phyloP scores from a whole-genome alignment of 768 basidiomycete genomes.

The Russula brevipes region DNA sequence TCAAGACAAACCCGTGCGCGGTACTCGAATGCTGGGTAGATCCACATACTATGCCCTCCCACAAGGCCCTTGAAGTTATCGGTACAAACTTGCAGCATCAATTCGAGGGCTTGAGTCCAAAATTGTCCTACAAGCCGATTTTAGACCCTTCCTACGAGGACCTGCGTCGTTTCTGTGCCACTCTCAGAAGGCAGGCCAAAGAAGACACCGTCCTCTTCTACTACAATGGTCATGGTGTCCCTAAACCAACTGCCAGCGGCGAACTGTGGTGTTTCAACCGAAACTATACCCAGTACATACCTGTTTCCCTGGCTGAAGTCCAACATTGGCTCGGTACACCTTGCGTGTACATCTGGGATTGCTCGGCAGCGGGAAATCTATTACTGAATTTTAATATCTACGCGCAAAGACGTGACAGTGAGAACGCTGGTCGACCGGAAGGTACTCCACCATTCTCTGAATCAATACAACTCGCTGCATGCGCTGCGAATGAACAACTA shows the following conservation, averaged over 20 bases:
- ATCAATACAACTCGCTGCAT: conserved; percentile 93
- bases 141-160: conserved; percentile 95
- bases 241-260: conserved; percentile 90
- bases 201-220: conserved; percentile 94
- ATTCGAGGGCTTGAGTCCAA: conserved; percentile 91
- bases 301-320: conserved; percentile 88
- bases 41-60: conserved; percentile 84
- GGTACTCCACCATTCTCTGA: conserved; percentile 69
- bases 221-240: conserved; percentile 98
- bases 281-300: conserved; percentile 97
- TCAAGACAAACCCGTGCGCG: conserved; percentile 96
- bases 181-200: conserved; percentile 80
- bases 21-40: conserved; percentile 97
- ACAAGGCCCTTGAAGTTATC: conserved; percentile 91
- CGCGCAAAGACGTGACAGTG: conserved; percentile 69
- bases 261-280: conserved; percentile 99
- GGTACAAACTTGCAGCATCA: conserved; percentile 91
- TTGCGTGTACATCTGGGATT: conserved; percentile 98
- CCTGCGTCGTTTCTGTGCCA: conserved; percentile 78
- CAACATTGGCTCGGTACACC: conserved; percentile 93
- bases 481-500: conserved; percentile 82
- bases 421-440: conserved; percentile 55
- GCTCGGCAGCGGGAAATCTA: conserved; percentile 94
- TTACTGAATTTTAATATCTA: conserved; percentile 82
- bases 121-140: conserved; percentile 91